A percentile compares a stretch with the other conserved stretches of the same genome.
phyloP scores from a whole-genome alignment of 805 yeast species.

The Yarrowia sp. region DNA sequence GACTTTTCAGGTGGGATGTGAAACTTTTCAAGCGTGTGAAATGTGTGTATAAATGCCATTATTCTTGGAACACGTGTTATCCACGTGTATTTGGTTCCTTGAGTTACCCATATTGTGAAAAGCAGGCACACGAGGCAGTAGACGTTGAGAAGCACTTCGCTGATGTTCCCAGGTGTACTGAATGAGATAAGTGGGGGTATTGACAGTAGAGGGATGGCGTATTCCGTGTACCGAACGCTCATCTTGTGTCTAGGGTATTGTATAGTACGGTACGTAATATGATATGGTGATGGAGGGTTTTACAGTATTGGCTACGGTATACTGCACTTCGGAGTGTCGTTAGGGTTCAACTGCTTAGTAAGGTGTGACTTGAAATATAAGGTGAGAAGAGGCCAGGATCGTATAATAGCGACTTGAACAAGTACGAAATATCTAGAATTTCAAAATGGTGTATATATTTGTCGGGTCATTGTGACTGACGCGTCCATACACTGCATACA shows the following conservation, averaged over 20 bases:
- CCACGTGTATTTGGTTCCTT: not conserved
- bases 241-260: not conserved
- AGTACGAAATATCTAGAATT: too few relatives aligned
- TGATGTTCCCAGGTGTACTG: not conserved
- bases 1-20: not conserved
- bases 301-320: too few relatives aligned
- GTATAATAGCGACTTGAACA: too few relatives aligned
- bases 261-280: too few relatives aligned
- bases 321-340: too few relatives aligned
- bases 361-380: too few relatives aligned
- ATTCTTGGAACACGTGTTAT: not conserved
- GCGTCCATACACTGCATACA: too few relatives aligned
- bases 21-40: slow-evolving; percentile 9
- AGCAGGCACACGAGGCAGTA: not conserved
- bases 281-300: too few relatives aligned
- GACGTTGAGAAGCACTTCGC: slow-evolving; percentile 6
- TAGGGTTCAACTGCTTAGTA: not conserved
- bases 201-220: not conserved
- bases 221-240: not conserved
- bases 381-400: too few relatives aligned
- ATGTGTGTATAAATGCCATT: not conserved
- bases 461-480: too few relatives aligned
- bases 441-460: too few relatives aligned
- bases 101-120: not conserved
- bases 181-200: not conserved